Percentiles rank a stretch among this genome's conserved stretches.
Evolutionary conservation across 2,329 filamentous ascomycete genomes (phyloP).

Genomic region (Ophiognomonia clavigignenti-juglandacearum): DNA sequence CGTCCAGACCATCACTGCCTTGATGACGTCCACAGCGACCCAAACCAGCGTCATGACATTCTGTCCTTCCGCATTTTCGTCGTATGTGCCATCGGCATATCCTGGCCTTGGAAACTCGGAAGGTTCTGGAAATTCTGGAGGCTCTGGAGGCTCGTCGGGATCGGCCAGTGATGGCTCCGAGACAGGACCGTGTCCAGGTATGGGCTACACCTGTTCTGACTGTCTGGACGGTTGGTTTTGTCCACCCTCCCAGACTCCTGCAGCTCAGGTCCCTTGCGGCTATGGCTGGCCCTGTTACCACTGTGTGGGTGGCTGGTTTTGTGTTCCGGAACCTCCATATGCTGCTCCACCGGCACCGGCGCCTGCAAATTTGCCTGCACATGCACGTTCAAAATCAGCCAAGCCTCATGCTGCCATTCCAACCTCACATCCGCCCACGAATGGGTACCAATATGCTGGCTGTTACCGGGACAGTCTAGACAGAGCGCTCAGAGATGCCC

Average conservation of each 20-base stretch:
- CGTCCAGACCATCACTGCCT: constrained; percentile 13
- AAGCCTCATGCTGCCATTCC: not conserved
- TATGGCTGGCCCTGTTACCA: constrained; percentile 16
- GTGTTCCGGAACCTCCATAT: constrained; percentile 5
- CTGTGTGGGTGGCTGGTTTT: constrained; percentile 15
- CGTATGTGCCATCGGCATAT: not conserved
- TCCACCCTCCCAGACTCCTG: constrained; percentile 14
- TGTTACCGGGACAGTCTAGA: constrained; percentile 9
- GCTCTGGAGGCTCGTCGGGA: not conserved
- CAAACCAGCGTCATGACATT: constrained; percentile 7
- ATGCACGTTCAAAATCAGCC: not conserved
- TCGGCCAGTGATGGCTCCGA: not conserved
- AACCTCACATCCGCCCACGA: not conserved
- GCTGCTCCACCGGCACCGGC: not conserved
- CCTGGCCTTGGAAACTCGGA: not conserved
- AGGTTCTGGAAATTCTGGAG: not conserved
- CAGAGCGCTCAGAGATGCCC: constrained; percentile 5
- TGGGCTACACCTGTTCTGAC: constrained; percentile 14
- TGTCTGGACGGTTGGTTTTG: constrained; percentile 17
- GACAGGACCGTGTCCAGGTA: constrained; percentile 10
- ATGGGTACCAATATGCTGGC: constrained; percentile 8
- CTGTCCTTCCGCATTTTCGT: not conserved
- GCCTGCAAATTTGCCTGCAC: not conserved
- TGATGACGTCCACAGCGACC: constrained; percentile 11
- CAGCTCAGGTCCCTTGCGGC: constrained; percentile 13